Evolutionary conservation across 2,329 filamentous ascomycete genomes (phyloP).

Genomic region (Penicillium sp.): DNA sequence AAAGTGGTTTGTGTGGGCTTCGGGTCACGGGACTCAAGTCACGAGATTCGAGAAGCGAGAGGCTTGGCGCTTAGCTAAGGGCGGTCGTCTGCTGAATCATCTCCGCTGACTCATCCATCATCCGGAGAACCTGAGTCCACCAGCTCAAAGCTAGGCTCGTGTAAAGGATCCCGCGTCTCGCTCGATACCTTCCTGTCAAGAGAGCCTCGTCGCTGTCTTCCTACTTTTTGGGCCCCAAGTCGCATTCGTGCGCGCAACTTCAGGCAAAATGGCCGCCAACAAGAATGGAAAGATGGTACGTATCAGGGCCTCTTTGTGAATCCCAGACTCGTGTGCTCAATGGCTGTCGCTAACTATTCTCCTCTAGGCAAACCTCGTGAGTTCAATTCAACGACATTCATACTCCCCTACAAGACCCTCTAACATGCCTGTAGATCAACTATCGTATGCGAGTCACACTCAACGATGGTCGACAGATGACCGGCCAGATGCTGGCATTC

Average conservation of each 20-base stretch:
- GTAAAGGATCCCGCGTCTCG: constrained; percentile 18
- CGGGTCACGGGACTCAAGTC: constrained; percentile 20
- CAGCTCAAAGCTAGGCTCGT: constrained; percentile 18
- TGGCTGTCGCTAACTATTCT: constrained; percentile 52
- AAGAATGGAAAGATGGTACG: constrained; percentile 99
- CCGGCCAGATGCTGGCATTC: constrained; percentile 96
- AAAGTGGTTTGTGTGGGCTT: constrained; percentile 37
- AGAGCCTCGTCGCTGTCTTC: constrained; percentile 25
- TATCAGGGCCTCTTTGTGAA: constrained; percentile 30
- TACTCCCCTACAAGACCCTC: constrained; percentile 1
- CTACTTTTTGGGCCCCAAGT: constrained; percentile 37
- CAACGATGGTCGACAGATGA: constrained; percentile 93
- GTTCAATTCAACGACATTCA: constrained; percentile 25
- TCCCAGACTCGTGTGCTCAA: constrained; percentile 16
- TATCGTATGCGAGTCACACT: constrained; percentile 98
- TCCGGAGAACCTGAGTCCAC: constrained; percentile 15
- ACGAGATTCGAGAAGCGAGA: constrained; percentile 35
- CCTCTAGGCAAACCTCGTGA: constrained; percentile 63
- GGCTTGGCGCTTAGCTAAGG: constrained; percentile 28
- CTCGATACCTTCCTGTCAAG: constrained; percentile 14
- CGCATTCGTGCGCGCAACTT: constrained; percentile 46
- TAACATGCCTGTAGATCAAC: constrained; percentile 77
- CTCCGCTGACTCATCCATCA: constrained; percentile 11
- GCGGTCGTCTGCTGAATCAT: not conserved
- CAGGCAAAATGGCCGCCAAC: constrained; percentile 61